A percentile compares a stretch with the other conserved stretches of the same genome.
Conservation (phyloP, 371 early-diverging fungal species). For the Mortierella sp. region DNA sequence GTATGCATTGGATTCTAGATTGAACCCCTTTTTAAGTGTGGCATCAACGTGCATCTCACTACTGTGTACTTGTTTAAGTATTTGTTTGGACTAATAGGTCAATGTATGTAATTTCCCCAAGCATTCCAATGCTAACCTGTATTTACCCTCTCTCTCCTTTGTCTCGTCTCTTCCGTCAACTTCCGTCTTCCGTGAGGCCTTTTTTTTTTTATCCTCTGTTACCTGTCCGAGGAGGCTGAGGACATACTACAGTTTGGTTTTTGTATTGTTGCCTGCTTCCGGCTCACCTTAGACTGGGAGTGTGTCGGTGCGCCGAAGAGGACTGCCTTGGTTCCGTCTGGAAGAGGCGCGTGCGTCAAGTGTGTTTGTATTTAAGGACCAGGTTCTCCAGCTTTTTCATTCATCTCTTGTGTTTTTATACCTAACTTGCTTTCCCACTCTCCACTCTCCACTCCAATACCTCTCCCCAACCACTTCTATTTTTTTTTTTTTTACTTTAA, state of each 20-base stretch:
- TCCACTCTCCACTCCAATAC: slow-evolving; percentile 7
- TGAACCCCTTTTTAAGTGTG: too few relatives aligned
- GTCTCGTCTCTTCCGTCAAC: slow-evolving; percentile 11
- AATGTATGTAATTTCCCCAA: slow-evolving; percentile 9
- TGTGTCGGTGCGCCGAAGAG: not conserved
- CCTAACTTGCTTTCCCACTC: not conserved
- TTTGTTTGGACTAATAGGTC: not conserved
- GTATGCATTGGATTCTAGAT: too few relatives aligned
- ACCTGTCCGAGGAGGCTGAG: not conserved
- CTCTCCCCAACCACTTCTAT: not conserved
- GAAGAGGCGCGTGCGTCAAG: not conserved
- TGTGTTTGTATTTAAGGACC: not conserved
- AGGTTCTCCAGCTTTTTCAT: not conserved
- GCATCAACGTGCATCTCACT: not conserved
- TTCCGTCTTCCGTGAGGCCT: slow-evolving; percentile 16
- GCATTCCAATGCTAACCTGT: slow-evolving; percentile 14
- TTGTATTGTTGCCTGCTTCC: not conserved
- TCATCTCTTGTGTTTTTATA: not conserved
- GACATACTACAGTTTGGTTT: not conserved
- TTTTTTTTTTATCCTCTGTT: slow-evolving; percentile 47
- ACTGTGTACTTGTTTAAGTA: not conserved
- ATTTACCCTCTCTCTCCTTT: slow-evolving; percentile 10
- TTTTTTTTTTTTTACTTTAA: not conserved
- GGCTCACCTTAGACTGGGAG: not conserved
- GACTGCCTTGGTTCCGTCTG: too few relatives aligned